Conservation (phyloP, 2,329 filamentous ascomycete genomes). For the Fusarium torreyae region DNA sequence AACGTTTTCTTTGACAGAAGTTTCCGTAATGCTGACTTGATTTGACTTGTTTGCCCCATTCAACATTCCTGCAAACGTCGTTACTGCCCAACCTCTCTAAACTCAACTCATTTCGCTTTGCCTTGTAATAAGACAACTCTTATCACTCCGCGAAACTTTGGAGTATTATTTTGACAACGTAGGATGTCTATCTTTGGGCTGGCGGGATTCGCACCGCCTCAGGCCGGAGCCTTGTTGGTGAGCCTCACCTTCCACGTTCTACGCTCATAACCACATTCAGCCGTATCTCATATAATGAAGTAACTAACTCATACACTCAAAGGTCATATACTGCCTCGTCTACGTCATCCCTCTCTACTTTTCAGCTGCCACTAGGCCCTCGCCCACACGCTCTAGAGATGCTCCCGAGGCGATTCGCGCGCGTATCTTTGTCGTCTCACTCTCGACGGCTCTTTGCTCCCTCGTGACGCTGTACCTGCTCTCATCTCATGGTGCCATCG, state of each 20-base stretch:
- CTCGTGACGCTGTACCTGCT: conserved; percentile 74
- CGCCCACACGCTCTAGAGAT: conserved; percentile 84
- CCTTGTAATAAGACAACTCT: not conserved
- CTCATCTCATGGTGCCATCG: conserved; percentile 65
- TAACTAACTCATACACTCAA: conserved; percentile 20
- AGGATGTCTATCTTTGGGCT: conserved; percentile 25
- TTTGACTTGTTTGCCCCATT: conserved; percentile 23
- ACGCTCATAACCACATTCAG: not conserved
- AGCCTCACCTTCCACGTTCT: conserved; percentile 22
- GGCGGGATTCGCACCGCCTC: conserved; percentile 42
- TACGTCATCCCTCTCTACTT: conserved; percentile 95
- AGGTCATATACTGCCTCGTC: conserved; percentile 84
- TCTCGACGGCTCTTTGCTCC: conserved; percentile 80
- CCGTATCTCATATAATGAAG: conserved; percentile 1
- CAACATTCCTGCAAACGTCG: conserved; percentile 19
- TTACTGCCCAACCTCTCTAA: conserved; percentile 15
- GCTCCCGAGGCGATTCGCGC: conserved; percentile 90
- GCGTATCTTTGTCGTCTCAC: conserved; percentile 83
- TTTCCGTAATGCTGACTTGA: conserved; percentile 20
- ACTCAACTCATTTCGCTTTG: not conserved
- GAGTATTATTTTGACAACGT: conserved; percentile 4
- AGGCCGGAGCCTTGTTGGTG: conserved; percentile 46
- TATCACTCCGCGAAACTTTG: not conserved
- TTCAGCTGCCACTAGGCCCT: conserved; percentile 83
- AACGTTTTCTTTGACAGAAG: conserved; percentile 17